Conservation (phyloP, 495 filamentous ascomycete species). For the Letharia columbiana region DNA sequence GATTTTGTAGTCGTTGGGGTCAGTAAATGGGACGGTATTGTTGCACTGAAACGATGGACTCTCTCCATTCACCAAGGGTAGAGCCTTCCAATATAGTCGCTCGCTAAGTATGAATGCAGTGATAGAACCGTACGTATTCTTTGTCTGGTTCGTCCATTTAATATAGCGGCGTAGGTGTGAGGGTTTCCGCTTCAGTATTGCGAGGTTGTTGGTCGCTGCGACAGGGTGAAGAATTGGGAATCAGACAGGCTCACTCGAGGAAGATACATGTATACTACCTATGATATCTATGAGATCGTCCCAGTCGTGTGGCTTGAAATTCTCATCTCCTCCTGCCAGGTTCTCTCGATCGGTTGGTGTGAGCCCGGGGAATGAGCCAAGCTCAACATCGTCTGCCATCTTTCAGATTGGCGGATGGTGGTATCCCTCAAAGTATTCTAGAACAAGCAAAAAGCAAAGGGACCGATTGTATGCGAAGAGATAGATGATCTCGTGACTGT, state of each 20-base stretch:
- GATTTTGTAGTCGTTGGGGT: constrained; percentile 53
- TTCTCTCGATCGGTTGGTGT: constrained; percentile 51
- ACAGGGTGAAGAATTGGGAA: not conserved
- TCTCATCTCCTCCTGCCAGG: constrained; percentile 47
- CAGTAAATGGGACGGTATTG: constrained; percentile 43
- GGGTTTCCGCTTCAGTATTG: constrained; percentile 68
- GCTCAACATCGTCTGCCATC: not conserved
- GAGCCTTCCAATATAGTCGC: constrained; percentile 58
- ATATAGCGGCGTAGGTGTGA: constrained; percentile 80
- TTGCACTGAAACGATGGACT: constrained; percentile 31
- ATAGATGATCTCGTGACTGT: not conserved
- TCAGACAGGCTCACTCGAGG: not conserved
- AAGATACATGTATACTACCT: constrained; percentile 32
- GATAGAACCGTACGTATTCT: constrained; percentile 64
- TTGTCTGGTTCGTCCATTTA: constrained; percentile 62
- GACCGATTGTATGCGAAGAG: not conserved
- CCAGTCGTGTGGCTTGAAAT: constrained; percentile 52
- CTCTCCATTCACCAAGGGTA: constrained; percentile 13
- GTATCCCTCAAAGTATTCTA: not conserved
- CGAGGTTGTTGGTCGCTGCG: constrained; percentile 61
- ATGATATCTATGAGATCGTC: constrained; percentile 48
- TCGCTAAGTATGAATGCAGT: constrained; percentile 65
- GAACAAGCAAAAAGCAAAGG: not conserved
- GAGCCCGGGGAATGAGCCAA: constrained; percentile 29
- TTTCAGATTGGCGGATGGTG: not conserved